Base-by-base conservation (phyloP, 352 stramenopile genomes). In the Pythium volutum region DNA sequence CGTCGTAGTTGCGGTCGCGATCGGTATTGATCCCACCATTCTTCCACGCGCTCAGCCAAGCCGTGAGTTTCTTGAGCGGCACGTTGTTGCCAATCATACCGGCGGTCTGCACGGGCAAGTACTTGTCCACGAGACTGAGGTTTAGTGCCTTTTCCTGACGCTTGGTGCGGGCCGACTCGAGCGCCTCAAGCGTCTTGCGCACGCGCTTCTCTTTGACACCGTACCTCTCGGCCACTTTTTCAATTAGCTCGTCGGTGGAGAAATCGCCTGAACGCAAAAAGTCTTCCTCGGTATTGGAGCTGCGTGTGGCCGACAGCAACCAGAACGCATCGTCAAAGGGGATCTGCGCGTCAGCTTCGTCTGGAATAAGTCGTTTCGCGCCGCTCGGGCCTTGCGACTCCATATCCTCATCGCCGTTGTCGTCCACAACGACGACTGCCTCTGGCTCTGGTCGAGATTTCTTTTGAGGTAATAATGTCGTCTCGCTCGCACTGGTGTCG, bases 1-100 rank as follows among this genome's bases (percentile, higher is more conserved):
- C 71, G 29, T 81, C 70, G 62, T 85, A 89, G 29, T 69, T 62
- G 4, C 75, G 73, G 10, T 75, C 65, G 22, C 74, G 74, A 27
- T 84, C 73, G 33, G 71, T 45, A 1, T 39, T 72, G 7, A 11
- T 11, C 31, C 76, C 70, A 7, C 76, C 76, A 43, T 67, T 64
- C 68, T 91, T 94, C 84, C 84, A 94, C 25, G 81, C 84, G 38
- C 67, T 73, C 46, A 94, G 60, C 84, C 84, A 94, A 12, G 82
- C 84, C 7, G 69, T 79, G 2, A 94, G 58, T n/a, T 77, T 74
- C n/a, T 75, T 77, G 25, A 92, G 54, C 2, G 76, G 53, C 12
- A 82, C 70, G 18, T 72, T 78, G 70, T 91, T 94, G 16, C 84
- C 84, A 26, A 94, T 71, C 34, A 94, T 75, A 9, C 79, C 82